phyloP scores from a whole-genome alignment of 78 protist species.

The Pigoraptor vietnamica region DNA sequence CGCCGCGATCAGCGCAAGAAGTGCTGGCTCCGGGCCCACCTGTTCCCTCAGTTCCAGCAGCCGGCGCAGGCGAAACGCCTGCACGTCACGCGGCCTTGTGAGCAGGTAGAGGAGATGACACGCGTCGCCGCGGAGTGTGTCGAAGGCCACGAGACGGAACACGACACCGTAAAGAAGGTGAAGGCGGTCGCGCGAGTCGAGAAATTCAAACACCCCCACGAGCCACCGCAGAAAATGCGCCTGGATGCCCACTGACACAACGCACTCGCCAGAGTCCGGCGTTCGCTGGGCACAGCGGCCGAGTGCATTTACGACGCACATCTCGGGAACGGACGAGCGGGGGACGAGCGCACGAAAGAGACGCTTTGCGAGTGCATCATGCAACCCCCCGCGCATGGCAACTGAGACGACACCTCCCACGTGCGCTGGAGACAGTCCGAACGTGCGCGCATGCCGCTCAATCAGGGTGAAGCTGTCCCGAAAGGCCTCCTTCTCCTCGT shows the following conservation, averaged over 20 bases:
- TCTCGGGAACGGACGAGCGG: background rate
- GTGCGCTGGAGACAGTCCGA: background rate
- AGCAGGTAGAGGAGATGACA: constrained; percentile 4
- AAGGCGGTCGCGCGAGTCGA: background rate
- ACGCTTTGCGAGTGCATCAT: background rate
- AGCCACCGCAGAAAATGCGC: background rate
- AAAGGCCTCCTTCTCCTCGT: background rate
- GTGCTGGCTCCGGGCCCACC: background rate
- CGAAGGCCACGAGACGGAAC: background rate
- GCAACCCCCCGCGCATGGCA: background rate
- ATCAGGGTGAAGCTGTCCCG: background rate
- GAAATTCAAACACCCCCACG: background rate
- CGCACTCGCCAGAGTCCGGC: background rate
- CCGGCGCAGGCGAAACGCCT: background rate
- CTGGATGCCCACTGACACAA: background rate
- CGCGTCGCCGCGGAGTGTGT: background rate
- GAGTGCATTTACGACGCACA: background rate
- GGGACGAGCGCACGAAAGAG: background rate
- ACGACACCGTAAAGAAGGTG: background rate
- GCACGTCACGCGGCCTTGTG: background rate
- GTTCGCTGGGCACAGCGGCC: background rate
- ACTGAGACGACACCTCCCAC: background rate
- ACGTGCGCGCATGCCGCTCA: background rate
- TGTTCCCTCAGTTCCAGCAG: background rate
- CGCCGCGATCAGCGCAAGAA: background rate